Conservation (phyloP, 345 rosid genomes). For the Euphorbia pulcherrima region DNA sequence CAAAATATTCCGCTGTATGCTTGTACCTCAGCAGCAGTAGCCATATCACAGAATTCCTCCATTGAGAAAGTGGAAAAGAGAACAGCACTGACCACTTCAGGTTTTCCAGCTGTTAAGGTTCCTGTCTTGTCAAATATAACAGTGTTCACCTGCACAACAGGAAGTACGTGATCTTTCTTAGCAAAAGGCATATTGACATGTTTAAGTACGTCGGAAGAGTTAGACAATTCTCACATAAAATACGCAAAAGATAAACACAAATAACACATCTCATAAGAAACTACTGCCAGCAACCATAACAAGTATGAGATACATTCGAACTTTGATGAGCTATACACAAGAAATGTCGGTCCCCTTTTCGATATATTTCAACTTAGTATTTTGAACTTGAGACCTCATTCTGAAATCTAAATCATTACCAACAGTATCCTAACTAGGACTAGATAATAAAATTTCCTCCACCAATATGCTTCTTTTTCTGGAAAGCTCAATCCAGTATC, state of each 20-base stretch:
- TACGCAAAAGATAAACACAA: background rate
- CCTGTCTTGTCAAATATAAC: conserved; percentile 76
- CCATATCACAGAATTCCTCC: conserved; percentile 61
- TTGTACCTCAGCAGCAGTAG: conserved; percentile 56
- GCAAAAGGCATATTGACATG: conserved; percentile 8
- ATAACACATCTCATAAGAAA: background rate
- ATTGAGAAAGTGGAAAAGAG: conserved; percentile 55
- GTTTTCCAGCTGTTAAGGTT: conserved; percentile 65
- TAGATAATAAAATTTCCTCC: background rate
- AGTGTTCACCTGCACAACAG: conserved; percentile 44
- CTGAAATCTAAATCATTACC: background rate
- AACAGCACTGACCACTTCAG: conserved; percentile 51
- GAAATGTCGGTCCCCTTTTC: no score
- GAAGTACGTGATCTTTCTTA: background rate
- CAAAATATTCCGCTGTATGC: background rate
- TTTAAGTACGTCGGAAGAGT: background rate
- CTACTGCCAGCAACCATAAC: background rate
- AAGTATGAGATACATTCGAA: no score
- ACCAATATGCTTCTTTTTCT: background rate
- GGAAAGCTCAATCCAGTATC: background rate
- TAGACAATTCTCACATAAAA: background rate
- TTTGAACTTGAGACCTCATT: background rate
- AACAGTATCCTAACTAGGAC: background rate
- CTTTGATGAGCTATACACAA: no score
- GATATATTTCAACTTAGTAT: no score